Base-by-base conservation (phyloP, 768 basidiomycete species). In the Suillus lakei region DNA sequence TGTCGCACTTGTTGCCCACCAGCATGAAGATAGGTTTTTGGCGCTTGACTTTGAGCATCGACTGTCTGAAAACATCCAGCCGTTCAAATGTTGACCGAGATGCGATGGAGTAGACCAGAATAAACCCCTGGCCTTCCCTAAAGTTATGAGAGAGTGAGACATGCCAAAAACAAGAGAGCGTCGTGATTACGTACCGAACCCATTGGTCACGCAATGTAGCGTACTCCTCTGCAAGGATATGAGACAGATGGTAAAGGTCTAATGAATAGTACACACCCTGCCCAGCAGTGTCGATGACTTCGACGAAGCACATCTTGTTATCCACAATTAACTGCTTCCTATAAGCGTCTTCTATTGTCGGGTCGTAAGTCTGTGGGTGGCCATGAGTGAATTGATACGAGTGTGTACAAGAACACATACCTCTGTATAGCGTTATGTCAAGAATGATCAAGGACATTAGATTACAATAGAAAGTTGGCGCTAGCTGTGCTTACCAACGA, bases 331-430 rank as follows among this genome's bases (percentile, higher is more conserved):
- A 86, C 76, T 96, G 95, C 78, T 96, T 97, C 73, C 96, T 87
- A 81, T 98, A 98, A 68, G 95, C 95, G 77, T 98, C 96, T 81
- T 98, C 96, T 87, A 98, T 98, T 71, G 96, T 98, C 64, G 96
- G 96, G 82, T 98, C 96, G 79, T 98, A 98, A 61, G 95, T 95
- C 94, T 97, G 69, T 64, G 46, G 4, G 32, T 61, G 62, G 67
- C 55, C 43, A 58, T 68, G 36, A 60, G 51, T 70, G 32, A 66
- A 64, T 46, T 34, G 34, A 28, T 50, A 7, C 18, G 67, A 69
- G 53, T 73, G 60, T 54, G 64, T 34, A 62, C 60, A 26, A 10
- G 36, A 48, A 51, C 44, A 71, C 82, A 59, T 64, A 90, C 91
- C 82, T 91, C 90, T 91, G 74, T 3, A 41, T 41, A 13, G 12